A percentile compares a stretch with the other conserved stretches of the same genome.
Evolutionary conservation across 2,329 filamentous ascomycete species (phyloP).

Genomic region (Trichoderma sp.): DNA sequence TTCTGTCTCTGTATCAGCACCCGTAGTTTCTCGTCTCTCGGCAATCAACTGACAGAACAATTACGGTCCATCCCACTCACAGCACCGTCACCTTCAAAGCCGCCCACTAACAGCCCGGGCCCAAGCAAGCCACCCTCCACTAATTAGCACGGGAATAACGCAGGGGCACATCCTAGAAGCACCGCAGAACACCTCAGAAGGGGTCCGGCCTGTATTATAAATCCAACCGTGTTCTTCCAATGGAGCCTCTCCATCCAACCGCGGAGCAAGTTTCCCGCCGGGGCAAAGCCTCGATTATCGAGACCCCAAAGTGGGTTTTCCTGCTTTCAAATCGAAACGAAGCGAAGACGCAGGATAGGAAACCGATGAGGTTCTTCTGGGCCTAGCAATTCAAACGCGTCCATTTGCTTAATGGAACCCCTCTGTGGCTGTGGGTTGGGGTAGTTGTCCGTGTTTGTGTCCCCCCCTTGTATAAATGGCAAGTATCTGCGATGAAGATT

Average conservation of each 20-base stretch:
- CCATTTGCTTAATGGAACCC: neutral
- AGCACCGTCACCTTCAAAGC: no score
- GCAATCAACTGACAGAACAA: no score
- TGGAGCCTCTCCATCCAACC: neutral
- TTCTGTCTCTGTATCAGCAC: no score
- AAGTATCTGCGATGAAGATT: neutral
- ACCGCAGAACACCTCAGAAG: neutral
- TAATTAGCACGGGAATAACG: no score
- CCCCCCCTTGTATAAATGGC: neutral
- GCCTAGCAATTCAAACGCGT: no score
- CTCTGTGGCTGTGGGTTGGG: neutral
- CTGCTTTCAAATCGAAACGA: constrained; percentile 21
- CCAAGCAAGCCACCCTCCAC: no score
- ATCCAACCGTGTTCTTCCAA: neutral
- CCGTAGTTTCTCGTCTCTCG: no score
- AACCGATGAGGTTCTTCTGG: no score
- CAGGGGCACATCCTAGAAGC: no score
- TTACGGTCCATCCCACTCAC: no score
- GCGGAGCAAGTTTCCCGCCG: neutral
- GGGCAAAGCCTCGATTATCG: neutral
- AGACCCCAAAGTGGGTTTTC: neutral
- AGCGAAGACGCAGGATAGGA: no score
- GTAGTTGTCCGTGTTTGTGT: neutral
- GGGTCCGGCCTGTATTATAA: neutral
- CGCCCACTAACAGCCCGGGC: no score